These are phyloP conservation scores for Ustilago crameri DNA, from an alignment of 1,284 basidiomycete genomes.

Conservation along the genomic window DNA sequence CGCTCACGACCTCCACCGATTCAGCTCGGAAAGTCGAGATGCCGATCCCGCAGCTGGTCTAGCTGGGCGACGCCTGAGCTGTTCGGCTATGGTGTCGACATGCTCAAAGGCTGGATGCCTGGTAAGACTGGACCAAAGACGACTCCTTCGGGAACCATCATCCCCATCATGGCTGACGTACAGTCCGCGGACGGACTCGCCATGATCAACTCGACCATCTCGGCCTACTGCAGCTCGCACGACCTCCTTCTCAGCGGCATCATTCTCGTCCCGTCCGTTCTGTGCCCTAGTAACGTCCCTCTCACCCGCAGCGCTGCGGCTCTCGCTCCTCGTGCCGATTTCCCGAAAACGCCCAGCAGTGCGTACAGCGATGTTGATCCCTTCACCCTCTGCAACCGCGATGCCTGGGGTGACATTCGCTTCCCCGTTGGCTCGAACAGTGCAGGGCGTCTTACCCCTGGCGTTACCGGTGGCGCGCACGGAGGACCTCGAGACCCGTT, in stretches of 20 bases:
- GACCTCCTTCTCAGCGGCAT: constrained; percentile 48
- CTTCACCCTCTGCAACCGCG: constrained; percentile 30
- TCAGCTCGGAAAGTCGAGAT: constrained; percentile 12
- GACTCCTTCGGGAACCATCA: constrained; percentile 39
- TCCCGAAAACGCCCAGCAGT: constrained; percentile 31
- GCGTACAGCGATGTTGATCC: constrained; percentile 42
- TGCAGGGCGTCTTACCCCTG: background rate
- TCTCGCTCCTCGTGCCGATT: constrained; percentile 2
- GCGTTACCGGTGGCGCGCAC: background rate
- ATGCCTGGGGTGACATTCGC: constrained; percentile 30
- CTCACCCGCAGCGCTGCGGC: constrained; percentile 20
- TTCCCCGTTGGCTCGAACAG: constrained; percentile 1
- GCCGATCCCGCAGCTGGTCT: constrained; percentile 45
- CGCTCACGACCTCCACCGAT: constrained; percentile 30
- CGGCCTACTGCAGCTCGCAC: constrained; percentile 51
- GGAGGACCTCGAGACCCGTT: constrained; percentile 24
- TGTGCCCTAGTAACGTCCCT: constrained; percentile 42
- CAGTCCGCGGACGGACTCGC: constrained; percentile 40
- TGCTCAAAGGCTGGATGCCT: constrained; percentile 57
- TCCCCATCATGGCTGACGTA: constrained; percentile 54
- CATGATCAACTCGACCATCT: constrained; percentile 52
- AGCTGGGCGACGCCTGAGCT: constrained; percentile 50
- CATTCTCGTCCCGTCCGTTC: constrained; percentile 47
- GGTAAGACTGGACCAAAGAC: constrained; percentile 27
- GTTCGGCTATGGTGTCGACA: constrained; percentile 51